A percentile compares a stretch with the other conserved stretches of the same genome.
phyloP scores from a whole-genome alignment of 1,139 yeast species.

The Diutina neorugosa region DNA sequence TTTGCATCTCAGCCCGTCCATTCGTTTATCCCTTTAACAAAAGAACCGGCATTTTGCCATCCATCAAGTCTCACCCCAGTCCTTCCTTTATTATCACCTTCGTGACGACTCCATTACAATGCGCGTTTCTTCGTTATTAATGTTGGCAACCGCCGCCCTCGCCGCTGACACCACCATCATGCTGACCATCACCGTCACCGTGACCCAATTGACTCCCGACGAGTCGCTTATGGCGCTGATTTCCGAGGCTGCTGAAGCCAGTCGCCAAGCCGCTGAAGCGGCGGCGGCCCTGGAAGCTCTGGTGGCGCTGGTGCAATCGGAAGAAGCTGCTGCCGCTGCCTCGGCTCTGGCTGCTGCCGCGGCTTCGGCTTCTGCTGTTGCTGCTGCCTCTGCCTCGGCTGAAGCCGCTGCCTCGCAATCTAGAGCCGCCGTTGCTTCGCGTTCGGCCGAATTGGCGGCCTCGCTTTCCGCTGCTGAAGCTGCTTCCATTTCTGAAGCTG shows the following conservation, averaged over 20 bases:
- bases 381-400: background rate
- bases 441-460: background rate
- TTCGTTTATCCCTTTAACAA: background rate
- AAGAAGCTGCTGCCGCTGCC: background rate
- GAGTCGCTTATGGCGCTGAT: conserved; percentile 3
- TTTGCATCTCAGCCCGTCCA: background rate
- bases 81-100: background rate
- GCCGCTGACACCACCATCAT: conserved; percentile 1
- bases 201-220: conserved; percentile 2
- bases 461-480: background rate
- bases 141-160: background rate
- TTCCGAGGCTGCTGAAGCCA: background rate
- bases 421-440: background rate
- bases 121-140: background rate
- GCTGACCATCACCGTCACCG: conserved; percentile 3
- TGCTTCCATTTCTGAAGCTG: background rate
- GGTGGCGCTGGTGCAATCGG: background rate
- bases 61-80: conserved; percentile 2
- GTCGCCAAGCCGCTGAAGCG: background rate
- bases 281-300: background rate
- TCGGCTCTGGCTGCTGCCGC: background rate
- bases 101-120: background rate
- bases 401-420: background rate
- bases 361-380: background rate
- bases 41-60: background rate